Evolutionary conservation across 352 stramenopile species (phyloP), one percentile per base, ranked within the genome.

Genomic region (Blastocystis sp.): DNA sequence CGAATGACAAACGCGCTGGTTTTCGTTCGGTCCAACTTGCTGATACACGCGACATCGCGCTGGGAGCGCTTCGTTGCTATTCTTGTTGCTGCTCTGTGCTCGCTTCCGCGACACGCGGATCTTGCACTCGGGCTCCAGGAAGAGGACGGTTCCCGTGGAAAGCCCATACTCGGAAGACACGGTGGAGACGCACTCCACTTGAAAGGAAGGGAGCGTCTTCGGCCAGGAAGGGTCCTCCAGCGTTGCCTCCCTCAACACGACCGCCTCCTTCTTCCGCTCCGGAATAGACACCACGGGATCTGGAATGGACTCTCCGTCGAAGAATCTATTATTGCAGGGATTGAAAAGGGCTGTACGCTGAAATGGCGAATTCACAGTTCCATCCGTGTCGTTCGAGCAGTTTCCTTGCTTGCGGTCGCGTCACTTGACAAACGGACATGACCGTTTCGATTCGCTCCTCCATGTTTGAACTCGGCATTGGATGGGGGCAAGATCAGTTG

Each of bases 351-450:
- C 21, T 37, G 1, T 85, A 85, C 74, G 50, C 74, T 24, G 41
- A 85, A 69, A 85, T 85, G 26, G 74, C 50, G 41, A 39, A 39
- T 26, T 85, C 74, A 45, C 74, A 85, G 61, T 37, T 69, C 74
- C 74, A 85, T 2, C 41, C 74, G 45, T 85, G 74, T 69, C 45
- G 33, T 50, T 85, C 74, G 24, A 85, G 60, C 4, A 85, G 29
- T 3, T 31, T 16, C 26, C 26, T 41, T 29, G 50, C 66, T 26
- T 67, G 10, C 1, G 35, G 6, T 41, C 74, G 45, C 3, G 50
- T 21, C 26, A 85, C 70, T 16, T 63, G 29, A 24, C 74, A 85
- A 67, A 85, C 45, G 66, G 31, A 41, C n/a, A 12, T 67, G 13
- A 85, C 74, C 13, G 31, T 85, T 29, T 67, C 16, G 24, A 85